A percentile compares a stretch with the other conserved stretches of the same genome.
Evolutionary conservation across 2,329 filamentous ascomycete species (phyloP).

Genomic region (Stachybotrys echinatus): DNA sequence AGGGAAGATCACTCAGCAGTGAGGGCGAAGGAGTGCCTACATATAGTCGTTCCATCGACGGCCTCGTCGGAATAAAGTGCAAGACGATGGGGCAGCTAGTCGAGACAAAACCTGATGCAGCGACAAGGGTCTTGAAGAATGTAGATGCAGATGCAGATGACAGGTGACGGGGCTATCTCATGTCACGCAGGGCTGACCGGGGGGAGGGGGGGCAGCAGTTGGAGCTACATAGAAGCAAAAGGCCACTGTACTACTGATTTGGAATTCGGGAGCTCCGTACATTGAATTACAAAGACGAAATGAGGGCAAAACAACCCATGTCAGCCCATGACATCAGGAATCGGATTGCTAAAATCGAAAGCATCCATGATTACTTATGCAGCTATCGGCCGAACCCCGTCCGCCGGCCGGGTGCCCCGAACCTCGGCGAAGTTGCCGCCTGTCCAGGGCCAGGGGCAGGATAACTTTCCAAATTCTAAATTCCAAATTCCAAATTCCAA

Average conservation of each 20-base stretch:
- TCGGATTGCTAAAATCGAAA: background rate
- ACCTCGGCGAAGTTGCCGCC: background rate
- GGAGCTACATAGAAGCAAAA: no score
- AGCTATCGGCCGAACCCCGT: background rate
- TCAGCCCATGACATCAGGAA: background rate
- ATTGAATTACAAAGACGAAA: background rate
- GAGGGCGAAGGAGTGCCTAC: background rate
- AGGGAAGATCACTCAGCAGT: no score
- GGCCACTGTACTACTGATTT: background rate
- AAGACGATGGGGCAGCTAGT: no score
- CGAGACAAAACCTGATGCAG: background rate
- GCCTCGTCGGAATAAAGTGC: no score
- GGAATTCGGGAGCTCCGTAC: background rate
- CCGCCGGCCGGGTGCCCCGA: background rate
- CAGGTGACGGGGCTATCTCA: background rate
- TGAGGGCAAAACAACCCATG: background rate
- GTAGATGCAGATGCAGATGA: no score
- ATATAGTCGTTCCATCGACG: background rate
- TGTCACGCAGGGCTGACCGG: background rate
- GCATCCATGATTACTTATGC: background rate
- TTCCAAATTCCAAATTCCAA: no score
- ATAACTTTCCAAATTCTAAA: no score
- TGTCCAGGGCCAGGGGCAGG: no score
- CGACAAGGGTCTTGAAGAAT: no score
- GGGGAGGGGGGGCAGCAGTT: no score